Evolutionary conservation across 2,329 filamentous ascomycete species (phyloP).

Genomic region (Hymenoscyphus scutula): DNA sequence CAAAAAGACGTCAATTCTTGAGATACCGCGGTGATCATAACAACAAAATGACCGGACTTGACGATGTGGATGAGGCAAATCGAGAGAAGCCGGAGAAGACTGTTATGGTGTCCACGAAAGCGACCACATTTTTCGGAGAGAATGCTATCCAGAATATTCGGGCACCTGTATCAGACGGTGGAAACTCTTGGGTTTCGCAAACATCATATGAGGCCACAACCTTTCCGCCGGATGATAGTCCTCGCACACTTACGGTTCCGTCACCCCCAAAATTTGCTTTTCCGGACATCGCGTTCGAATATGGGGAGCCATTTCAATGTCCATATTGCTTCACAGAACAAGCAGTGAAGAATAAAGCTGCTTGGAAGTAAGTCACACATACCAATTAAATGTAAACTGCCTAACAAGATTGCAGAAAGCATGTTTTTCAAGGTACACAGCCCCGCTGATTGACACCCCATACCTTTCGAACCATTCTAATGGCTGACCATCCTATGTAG

Average conservation of each 20-base stretch:
- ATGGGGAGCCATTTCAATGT: conserved; percentile 28
- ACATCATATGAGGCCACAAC: conserved; percentile 29
- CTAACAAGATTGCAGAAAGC: conserved; percentile 28
- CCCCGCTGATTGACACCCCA: too few relatives aligned
- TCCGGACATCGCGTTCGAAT: conserved; percentile 26
- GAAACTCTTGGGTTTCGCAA: conserved; percentile 25
- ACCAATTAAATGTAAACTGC: too few relatives aligned
- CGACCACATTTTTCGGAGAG: conserved; percentile 26
- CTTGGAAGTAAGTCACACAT: conserved; percentile 31
- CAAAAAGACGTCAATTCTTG: conserved; percentile 34
- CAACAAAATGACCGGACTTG: conserved; percentile 19
- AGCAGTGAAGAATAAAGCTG: conserved; percentile 20
- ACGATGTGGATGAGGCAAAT: background rate
- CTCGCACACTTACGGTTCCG: conserved; percentile 21
- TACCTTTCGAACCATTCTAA: background rate
- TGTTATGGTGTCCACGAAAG: conserved; percentile 25
- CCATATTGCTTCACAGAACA: conserved; percentile 29
- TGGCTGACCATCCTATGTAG: conserved; percentile 8
- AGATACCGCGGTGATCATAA: conserved; percentile 35
- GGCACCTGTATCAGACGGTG: conserved; percentile 6
- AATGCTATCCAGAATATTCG: conserved; percentile 7
- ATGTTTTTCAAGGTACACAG: conserved; percentile 31
- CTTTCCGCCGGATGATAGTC: conserved; percentile 4
- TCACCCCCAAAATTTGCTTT: conserved; percentile 25
- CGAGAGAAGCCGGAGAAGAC: background rate